Base-by-base conservation (phyloP, 2,329 filamentous ascomycete species). In the Penicillium sp. region DNA sequence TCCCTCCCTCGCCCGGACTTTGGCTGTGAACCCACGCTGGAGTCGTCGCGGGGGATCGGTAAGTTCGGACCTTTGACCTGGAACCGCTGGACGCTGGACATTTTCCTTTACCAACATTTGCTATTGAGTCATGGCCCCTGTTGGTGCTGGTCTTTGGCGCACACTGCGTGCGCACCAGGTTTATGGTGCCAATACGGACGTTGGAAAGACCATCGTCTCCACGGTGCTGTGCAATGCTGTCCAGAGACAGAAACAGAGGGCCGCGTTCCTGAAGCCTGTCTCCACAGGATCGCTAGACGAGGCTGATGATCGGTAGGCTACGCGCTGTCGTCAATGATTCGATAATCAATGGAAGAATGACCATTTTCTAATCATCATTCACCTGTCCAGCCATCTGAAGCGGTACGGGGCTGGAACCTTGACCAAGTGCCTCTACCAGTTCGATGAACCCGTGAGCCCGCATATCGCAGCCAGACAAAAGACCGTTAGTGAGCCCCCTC, bases 181-280 rank as follows among this genome's bases (percentile, higher is more conserved):
- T 40, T 96, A 90, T 70, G 92, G 92, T 30, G 90, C 92, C 51
- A 95, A 94, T 70, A 95, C 92, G 0, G 87, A 91, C 66, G 90
- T 95, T 28, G 92, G 92, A 65, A 96, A 96, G 80, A 96, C 92
- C 0, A 85, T 96, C 35, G 84, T 93, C 60, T 89, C 89, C 1
- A 92, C 90, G 0, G 76, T 92, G 13, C 80, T 96, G 3, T 89
- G 87, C 73, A 87, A 85, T 63, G 84, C 88, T 8, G 83, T 87
- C 4, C 79, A 77, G 40, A 80, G 77, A 28, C 76, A 78, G 30
- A 71, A 70, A 6, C 60, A 75, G 7, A 82, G 84, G 22, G 83
- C 87, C 1, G 81, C 84, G 11, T 96, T 91, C 73, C 73, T 96
- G 57, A 96, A 96, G 74, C 92, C 92, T 0, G 87, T 96, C 1